Evolutionary conservation across 306 rosid species (phyloP).

Genomic region (Erythrophleum fordii): DNA sequence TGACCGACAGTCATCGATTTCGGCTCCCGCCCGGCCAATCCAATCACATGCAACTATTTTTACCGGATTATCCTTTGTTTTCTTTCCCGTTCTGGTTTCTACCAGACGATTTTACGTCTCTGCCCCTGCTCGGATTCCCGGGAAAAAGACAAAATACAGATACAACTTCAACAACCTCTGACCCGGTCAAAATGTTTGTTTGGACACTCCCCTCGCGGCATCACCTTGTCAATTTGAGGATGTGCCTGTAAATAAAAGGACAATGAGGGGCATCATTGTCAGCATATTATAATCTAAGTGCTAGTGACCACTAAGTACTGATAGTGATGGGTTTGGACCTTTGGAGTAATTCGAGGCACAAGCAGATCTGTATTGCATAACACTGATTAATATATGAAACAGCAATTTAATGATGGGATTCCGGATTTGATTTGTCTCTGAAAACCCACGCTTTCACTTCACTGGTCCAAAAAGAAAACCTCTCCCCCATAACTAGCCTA

Average conservation of each 20-base stretch:
- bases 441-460: conserved; percentile 12
- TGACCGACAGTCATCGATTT: conserved; percentile 49
- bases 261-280: conserved; percentile 27
- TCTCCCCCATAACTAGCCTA: neutral
- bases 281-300: neutral
- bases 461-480: neutral
- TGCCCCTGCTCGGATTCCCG: conserved; percentile 6
- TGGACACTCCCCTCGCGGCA: too few species aligned
- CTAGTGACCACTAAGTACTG: neutral
- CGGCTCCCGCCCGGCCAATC: conserved; percentile 31
- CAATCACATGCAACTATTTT: conserved; percentile 39
- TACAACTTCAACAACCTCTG: conserved; percentile 2
- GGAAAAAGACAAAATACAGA: neutral
- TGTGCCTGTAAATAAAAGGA: neutral
- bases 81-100: neutral
- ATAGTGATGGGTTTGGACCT: neutral
- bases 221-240: too few species aligned
- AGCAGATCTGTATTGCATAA: conserved; percentile 29
- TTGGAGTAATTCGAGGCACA: neutral
- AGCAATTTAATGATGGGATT: neutral
- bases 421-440: neutral
- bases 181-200: conserved; percentile 20
- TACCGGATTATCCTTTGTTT: conserved; percentile 39
- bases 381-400: conserved; percentile 18
- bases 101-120: conserved; percentile 22